These are phyloP conservation scores for Coniella lustricola DNA, from an alignment of 2,329 filamentous ascomycete genomes.

Conservation along the genomic window DNA sequence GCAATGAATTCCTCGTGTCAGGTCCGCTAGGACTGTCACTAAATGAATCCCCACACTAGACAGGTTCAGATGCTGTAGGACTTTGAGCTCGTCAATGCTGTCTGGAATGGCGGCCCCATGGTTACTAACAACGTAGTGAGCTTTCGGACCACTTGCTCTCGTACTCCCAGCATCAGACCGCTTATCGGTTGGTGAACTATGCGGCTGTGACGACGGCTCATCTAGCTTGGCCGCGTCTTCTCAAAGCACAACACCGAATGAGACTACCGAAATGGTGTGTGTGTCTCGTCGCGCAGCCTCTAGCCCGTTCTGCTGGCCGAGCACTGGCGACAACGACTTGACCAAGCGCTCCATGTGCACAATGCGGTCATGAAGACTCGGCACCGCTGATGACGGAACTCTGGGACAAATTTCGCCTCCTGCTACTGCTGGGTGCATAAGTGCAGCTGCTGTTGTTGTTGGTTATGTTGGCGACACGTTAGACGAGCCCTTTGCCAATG, in stretches of 20 bases:
- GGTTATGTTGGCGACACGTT: constrained; percentile 16
- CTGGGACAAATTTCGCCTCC: not conserved
- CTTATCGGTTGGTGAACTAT: not conserved
- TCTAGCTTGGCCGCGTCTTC: no score
- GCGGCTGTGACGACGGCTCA: no score
- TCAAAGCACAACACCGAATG: no score
- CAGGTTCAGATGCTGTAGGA: constrained; percentile 10
- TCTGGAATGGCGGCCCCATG: constrained; percentile 37
- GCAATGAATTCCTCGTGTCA: constrained; percentile 17
- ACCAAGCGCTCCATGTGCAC: constrained; percentile 27
- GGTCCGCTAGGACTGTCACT: not conserved
- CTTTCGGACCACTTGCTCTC: constrained; percentile 18
- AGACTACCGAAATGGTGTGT: no score
- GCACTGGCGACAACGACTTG: not conserved
- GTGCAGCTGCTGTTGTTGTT: no score
- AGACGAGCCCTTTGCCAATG: constrained; percentile 20
- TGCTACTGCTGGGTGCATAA: constrained; percentile 18
- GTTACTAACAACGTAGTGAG: constrained; percentile 28
- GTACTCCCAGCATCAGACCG: constrained; percentile 16
- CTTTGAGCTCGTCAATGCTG: constrained; percentile 32
- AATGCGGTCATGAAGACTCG: constrained; percentile 20
- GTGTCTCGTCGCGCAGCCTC: not conserved
- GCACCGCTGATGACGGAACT: not conserved
- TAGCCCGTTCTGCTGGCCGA: not conserved
- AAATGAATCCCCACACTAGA: constrained; percentile 3